Evolutionary conservation across 768 basidiomycete species (phyloP).

Genomic region (Coprinopsis cinerea): DNA sequence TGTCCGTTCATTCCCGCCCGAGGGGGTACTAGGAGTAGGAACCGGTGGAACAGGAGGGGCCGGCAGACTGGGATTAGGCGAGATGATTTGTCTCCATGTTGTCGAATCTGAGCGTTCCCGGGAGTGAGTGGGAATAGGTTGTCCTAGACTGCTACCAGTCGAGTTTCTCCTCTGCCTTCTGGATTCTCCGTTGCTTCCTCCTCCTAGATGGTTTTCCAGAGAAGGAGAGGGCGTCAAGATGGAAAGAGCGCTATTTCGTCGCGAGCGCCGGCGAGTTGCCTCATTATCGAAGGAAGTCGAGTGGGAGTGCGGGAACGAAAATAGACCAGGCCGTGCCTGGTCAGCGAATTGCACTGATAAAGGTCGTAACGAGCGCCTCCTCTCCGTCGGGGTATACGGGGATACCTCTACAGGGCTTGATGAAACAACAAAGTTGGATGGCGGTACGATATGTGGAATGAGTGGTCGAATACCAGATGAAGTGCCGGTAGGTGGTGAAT

Average conservation of each 20-base stretch:
- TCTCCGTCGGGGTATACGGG: background rate
- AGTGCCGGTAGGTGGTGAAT: background rate
- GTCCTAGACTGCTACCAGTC: background rate
- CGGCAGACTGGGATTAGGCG: slow-evolving; percentile 6
- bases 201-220: background rate
- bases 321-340: background rate
- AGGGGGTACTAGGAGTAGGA: background rate
- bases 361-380: background rate
- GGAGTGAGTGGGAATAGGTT: background rate
- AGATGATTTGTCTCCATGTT: slow-evolving; percentile 6
- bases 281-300: background rate
- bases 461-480: background rate
- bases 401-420: background rate
- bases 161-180: background rate
- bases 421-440: background rate
- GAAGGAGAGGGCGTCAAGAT: background rate
- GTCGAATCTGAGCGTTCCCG: slow-evolving; percentile 6
- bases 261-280: background rate
- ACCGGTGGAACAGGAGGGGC: background rate
- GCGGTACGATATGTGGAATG: background rate
- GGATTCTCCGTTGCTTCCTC: background rate
- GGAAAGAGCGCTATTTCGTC: background rate
- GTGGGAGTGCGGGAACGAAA: background rate
- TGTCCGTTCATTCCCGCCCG: too few relatives aligned
- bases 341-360: slow-evolving; percentile 1